These are phyloP conservation scores for Phytophthora meadii DNA, from an alignment of 352 stramenopile species.

Conservation along the genomic window DNA sequence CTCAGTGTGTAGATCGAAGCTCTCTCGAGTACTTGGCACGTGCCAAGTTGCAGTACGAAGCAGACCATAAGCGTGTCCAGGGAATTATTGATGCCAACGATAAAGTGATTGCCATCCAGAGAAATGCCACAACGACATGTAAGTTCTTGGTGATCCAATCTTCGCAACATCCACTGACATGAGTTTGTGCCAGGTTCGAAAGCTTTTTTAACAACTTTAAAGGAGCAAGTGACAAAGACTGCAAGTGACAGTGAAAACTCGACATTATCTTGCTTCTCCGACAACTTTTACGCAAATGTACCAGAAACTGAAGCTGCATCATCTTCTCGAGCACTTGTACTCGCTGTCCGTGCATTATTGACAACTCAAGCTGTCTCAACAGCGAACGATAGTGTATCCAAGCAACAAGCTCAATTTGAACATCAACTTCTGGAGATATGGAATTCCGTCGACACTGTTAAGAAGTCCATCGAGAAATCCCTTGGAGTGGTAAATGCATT, in stretches of 20 bases:
- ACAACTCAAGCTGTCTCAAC: constrained; percentile 29
- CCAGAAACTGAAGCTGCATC: constrained; percentile 29
- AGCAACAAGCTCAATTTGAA: constrained; percentile 36
- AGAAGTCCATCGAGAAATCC: constrained; percentile 36
- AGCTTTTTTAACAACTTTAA: constrained; percentile 31
- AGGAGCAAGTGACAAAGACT: constrained; percentile 13
- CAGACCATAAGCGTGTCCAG: constrained; percentile 32
- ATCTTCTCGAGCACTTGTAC: constrained; percentile 30
- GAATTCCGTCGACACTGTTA: constrained; percentile 34
- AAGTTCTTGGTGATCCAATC: constrained; percentile 6
- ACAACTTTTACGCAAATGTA: constrained; percentile 35
- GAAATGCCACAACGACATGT: constrained; percentile 36
- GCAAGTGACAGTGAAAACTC: constrained; percentile 25
- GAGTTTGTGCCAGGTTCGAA: constrained; percentile 25
- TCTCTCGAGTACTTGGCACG: constrained; percentile 34
- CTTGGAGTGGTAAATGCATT: constrained; percentile 20
- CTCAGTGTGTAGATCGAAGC: constrained; percentile 42
- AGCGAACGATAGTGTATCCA: constrained; percentile 22
- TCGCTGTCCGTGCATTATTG: constrained; percentile 40
- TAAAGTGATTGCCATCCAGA: constrained; percentile 14
- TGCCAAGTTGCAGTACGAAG: constrained; percentile 39
- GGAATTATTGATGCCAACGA: constrained; percentile 41
- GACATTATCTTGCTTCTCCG: constrained; percentile 35
- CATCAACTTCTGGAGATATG: constrained; percentile 37
- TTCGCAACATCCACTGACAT: not conserved